Evolutionary conservation across 441 rosid genomes (phyloP).

Genomic region (Mallotus repandus): DNA sequence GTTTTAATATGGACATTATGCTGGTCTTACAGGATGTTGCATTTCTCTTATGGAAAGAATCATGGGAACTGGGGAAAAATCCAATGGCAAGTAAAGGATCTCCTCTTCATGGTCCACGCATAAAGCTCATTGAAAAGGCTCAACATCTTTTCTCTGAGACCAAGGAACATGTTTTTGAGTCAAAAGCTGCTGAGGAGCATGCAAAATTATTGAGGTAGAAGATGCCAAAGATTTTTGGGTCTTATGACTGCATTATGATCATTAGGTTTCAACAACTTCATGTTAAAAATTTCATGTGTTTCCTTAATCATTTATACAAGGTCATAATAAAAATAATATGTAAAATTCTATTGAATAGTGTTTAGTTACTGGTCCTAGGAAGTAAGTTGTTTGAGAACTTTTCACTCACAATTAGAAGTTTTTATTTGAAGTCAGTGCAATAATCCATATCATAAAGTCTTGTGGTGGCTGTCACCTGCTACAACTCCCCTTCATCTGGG

Average conservation of each 20-base stretch:
- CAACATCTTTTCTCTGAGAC: conserved; percentile 77
- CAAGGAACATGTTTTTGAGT: conserved; percentile 89
- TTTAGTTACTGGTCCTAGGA: background rate
- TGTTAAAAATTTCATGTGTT: background rate
- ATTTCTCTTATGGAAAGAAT: conserved; percentile 94
- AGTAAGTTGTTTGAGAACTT: background rate
- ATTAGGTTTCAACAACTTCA: background rate
- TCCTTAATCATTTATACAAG: background rate
- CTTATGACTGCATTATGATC: background rate
- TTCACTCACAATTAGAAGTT: no score
- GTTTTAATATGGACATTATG: conserved; percentile 15
- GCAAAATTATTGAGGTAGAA: conserved; percentile 84
- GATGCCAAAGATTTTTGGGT: conserved; percentile 14
- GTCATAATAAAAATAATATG: background rate
- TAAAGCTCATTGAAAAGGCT: conserved; percentile 84
- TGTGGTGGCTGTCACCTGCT: no score
- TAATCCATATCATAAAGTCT: no score
- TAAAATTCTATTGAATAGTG: background rate
- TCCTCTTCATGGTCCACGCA: conserved; percentile 93
- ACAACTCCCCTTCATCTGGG: no score
- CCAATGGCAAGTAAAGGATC: conserved; percentile 99
- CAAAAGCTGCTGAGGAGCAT: conserved; percentile 98
- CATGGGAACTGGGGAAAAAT: conserved; percentile 88
- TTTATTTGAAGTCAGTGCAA: no score
- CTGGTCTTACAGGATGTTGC: conserved; percentile 72